Base-by-base conservation (phyloP, 352 stramenopile species). In the Aphanomyces euteiches region DNA sequence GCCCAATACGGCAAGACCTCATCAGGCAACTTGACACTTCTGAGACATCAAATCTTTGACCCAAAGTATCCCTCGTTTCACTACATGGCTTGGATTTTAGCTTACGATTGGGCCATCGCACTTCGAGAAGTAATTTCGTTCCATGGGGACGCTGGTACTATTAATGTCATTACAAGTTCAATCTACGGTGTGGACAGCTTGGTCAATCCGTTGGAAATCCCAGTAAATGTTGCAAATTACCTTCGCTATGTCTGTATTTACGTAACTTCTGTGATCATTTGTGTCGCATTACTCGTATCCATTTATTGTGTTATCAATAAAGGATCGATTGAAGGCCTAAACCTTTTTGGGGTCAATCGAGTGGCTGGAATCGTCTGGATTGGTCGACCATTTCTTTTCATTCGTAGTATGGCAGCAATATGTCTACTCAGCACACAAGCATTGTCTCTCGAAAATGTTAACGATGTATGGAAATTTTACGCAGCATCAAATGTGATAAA, bases 331-430 rank as follows among this genome's bases (percentile, higher is more conserved):
- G 64, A 70, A 41, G 47, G 64, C 15, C 1, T 38, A 19, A 60
- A 70, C 19, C 10, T 61, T 8, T 58, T 70, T 15, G 48, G 37
- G 19, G 15, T 70, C 8, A 60, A 70, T 56, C 64, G 64, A 10
- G 64, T 70, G 3, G 19, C 43, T 17, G 45, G 64, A 4, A 45
- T 70, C 19, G 64, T 61, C 4, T 70, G 64, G 64, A 61, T 70
- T 15, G 64, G 64, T 3, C 64, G 64, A 3, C 36, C 64, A 40
- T 21, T 70, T 17, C 64, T 70, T 4, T 28, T 69, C 13, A n/a
- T 70, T 5, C 63, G 63, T 0, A 37, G 64, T 4, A 21, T 50
- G 10, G 36, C 64, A 4, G 64, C 64, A 7, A 19, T 70, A 13
- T 37, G 40, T 12, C 38, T 69, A 5, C 63, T 69, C 2, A 38